Conservation (phyloP, 2,329 filamentous ascomycete species). For the Colletotrichum melonis region DNA sequence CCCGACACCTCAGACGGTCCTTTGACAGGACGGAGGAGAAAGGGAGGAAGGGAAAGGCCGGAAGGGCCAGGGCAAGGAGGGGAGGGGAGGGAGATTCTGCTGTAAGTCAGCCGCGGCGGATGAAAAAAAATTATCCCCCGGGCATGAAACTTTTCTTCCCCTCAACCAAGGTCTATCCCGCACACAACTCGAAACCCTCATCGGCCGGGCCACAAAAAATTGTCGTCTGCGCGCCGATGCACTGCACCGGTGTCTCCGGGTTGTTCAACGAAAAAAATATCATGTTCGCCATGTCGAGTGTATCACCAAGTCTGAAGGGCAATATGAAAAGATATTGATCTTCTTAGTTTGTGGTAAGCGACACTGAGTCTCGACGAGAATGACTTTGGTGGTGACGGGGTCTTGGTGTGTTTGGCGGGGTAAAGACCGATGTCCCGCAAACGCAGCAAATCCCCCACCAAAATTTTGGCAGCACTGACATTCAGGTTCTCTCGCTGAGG, state of each 20-base stretch:
- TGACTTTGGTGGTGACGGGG: background rate
- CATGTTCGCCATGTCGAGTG: background rate
- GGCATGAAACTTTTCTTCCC: slow-evolving; percentile 4
- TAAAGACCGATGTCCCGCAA: background rate
- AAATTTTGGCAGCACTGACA: background rate
- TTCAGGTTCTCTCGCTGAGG: background rate
- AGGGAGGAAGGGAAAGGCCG: background rate
- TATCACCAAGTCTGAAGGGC: background rate
- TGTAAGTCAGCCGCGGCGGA: background rate
- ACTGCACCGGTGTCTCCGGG: background rate
- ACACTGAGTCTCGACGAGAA: background rate
- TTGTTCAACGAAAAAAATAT: background rate
- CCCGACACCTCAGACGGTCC: background rate
- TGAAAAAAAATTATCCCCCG: background rate
- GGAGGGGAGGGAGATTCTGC: background rate
- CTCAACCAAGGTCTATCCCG: slow-evolving; percentile 4
- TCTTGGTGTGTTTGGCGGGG: background rate
- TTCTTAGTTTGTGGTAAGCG: background rate
- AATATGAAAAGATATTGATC: background rate
- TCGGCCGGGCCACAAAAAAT: background rate
- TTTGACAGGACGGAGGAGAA: background rate
- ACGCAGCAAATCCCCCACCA: background rate
- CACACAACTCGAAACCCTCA: slow-evolving; percentile 21
- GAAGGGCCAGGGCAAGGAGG: background rate
- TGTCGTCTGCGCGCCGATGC: background rate